Evolutionary conservation across 768 basidiomycete species (phyloP).

Genomic region (Phylloporus scabripes): DNA sequence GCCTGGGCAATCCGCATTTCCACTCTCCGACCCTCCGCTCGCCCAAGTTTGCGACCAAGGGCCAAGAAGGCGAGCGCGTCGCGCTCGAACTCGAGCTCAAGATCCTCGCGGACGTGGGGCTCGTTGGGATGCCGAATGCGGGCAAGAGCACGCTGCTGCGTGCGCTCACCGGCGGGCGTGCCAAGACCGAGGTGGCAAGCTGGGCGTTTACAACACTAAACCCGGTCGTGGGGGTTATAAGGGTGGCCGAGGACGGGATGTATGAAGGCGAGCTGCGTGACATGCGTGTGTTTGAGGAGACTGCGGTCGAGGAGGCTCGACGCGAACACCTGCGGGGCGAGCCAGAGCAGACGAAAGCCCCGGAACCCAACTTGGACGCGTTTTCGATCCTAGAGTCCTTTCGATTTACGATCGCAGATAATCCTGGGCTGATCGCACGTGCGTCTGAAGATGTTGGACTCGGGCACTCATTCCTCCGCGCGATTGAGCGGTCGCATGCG

Average conservation of each 20-base stretch:
- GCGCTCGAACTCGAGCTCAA: constrained; percentile 90
- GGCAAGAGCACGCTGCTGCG: constrained; percentile 90
- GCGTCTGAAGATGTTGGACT: constrained; percentile 89
- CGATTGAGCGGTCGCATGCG: constrained; percentile 87
- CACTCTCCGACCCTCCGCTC: constrained; percentile 60
- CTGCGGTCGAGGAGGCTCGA: constrained; percentile 45
- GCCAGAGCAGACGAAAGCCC: not conserved
- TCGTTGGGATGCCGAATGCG: constrained; percentile 95
- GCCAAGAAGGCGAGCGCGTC: constrained; percentile 64
- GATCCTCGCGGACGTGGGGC: constrained; percentile 87
- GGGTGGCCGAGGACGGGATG: constrained; percentile 72
- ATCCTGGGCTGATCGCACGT: constrained; percentile 83
- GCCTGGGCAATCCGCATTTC: constrained; percentile 88
- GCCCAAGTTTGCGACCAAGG: constrained; percentile 83
- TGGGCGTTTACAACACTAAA: constrained; percentile 97
- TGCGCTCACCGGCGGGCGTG: constrained; percentile 81
- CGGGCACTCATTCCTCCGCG: constrained; percentile 89
- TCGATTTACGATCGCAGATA: constrained; percentile 95
- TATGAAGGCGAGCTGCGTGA: constrained; percentile 57
- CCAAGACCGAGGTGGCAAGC: constrained; percentile 78
- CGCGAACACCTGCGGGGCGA: constrained; percentile 31
- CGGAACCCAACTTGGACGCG: constrained; percentile 25
- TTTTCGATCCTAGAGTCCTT: constrained; percentile 67
- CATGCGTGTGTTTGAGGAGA: constrained; percentile 60
- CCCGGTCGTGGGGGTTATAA: constrained; percentile 87